Base-by-base conservation (phyloP, 148 eudicot genomes). In the Agrostemma githago region DNA sequence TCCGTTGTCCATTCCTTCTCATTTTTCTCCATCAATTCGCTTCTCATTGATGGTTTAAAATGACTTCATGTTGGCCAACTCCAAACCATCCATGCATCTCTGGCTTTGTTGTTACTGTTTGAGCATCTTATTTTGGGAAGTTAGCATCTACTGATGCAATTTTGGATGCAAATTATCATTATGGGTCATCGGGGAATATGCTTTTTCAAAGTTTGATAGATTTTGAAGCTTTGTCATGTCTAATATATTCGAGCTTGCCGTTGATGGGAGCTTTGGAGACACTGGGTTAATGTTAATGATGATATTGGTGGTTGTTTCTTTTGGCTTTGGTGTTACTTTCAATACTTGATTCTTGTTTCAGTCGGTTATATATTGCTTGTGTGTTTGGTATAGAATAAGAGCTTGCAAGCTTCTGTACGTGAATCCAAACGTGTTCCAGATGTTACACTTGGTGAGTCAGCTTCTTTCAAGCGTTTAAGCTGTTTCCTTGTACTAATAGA, bases 351-450 rank as follows among this genome's bases (percentile, higher is more conserved):
- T 62, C 38, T 42, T 75, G 53, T 58, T 59, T 59, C 46, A 11
- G 37, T 39, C 5, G 8, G 44, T 34, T 62, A 40, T 34, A 26
- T 59, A 61, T 56, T 43, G 60, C 34, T 71, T 40, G 20, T 61
- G 51, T 75, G 72, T 26, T 59, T 80, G 68, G 16, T 74, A 63
- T 90, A 93, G 98, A 89, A 89, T 75, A 91, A 84, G 82, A 81
- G 72, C 74, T 79, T 93, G 84, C 97, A 86, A 76, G 75, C 83
- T 72, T 88, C 62, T 58, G 83, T 93, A 65, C 91, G 80, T 72
- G 87, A 91, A 82, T 89, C 98, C 70, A 89, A 86, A 81, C 81
- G 75, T 68, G 68, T 71, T 79, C 81, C 89, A 66, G 95, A 83
- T 74, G 85, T 77, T 80, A 80, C 75, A 84, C 85, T 93, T 66